Base-by-base conservation (phyloP, 257 asterid genomes). In the Ilex aquifolium region DNA sequence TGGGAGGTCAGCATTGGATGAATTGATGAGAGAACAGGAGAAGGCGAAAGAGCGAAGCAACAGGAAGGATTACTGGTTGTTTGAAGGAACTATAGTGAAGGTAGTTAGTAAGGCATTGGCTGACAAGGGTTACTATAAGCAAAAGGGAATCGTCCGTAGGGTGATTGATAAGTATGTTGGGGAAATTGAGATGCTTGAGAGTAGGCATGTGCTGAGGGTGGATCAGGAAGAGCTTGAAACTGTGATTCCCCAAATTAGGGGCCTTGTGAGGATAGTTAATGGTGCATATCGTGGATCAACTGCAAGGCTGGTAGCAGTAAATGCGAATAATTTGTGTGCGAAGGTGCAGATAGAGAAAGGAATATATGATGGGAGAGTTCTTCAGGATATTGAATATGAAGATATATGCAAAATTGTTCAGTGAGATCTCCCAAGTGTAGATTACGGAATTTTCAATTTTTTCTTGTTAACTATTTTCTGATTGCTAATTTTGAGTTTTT, bases 181-280 rank as follows among this genome's bases (percentile, higher is more conserved):
- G 63, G 99, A 89, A 77, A 85, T 89, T 79, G 95, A 89, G 82
- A 92, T 89, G 94, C 83, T 92, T 27, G 97, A 87, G 77, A 92
- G 73, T 55, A 92, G 83, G 84, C 96, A 92, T 69, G 80, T 92
- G 1, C 53, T 87, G 79, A 80, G 97, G 69, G 82, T 92, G 68
- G 99, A 92, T 82, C 97, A 92, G 71, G 91, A 71, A 70, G 99
- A 92, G 81, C 88, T 92, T 46, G 96, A 92, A 84, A 92, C 97
- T 0, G 99, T 92, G 73, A 80, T 87, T 64, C 97, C 99, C 6
- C 99, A 92, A 81, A 86, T 86, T 44, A 96, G 98, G 3, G 96
- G 95, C 14, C 88, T 82, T 69, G 93, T 91, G 61, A 86, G 69
- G 80, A 85, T 91, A 44, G 95, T 88, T 52, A 91, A 91, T 48